Evolutionary conservation across 2,329 filamentous ascomycete genomes (phyloP).

Genomic region (Penicillium sp.): DNA sequence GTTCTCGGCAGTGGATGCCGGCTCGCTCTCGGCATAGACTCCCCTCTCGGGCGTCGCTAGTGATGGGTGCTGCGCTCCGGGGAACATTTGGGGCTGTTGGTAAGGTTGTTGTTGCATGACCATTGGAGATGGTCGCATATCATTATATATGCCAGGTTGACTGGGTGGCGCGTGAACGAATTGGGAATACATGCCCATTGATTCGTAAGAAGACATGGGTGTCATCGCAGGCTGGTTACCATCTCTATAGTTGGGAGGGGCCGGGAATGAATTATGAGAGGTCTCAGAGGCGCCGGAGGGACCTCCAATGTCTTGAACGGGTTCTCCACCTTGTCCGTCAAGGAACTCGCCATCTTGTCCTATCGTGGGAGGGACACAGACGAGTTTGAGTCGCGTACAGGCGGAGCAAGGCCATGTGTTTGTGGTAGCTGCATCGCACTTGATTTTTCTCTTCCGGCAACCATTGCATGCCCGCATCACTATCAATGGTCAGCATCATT

Average conservation of each 20-base stretch:
- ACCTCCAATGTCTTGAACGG: slow-evolving; percentile 26
- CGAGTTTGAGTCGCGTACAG: slow-evolving; percentile 87
- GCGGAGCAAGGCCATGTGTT: slow-evolving; percentile 98
- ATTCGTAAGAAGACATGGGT: slow-evolving; percentile 49
- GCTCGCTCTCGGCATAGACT: slow-evolving; percentile 64
- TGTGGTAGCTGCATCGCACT: slow-evolving; percentile 94
- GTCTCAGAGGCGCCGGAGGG: slow-evolving; percentile 49
- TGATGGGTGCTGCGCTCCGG: slow-evolving; percentile 29
- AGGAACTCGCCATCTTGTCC: slow-evolving; percentile 66
- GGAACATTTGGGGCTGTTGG: slow-evolving; percentile 33
- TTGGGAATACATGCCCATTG: slow-evolving; percentile 45
- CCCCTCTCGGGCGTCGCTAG: slow-evolving; percentile 42
- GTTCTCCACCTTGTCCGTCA: slow-evolving; percentile 33
- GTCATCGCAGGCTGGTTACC: slow-evolving; percentile 57
- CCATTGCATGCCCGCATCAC: slow-evolving; percentile 98
- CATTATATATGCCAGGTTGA: slow-evolving; percentile 36
- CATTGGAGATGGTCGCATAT: slow-evolving; percentile 37
- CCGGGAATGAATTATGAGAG: slow-evolving; percentile 58
- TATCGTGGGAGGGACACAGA: slow-evolving; percentile 87
- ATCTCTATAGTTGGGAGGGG: slow-evolving; percentile 50
- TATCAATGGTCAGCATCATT: slow-evolving; percentile 41
- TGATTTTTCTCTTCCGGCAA: slow-evolving; percentile 93
- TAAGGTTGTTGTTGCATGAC: slow-evolving; percentile 34
- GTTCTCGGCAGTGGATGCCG: slow-evolving; percentile 69
- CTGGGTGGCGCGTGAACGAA: slow-evolving; percentile 37